These are phyloP conservation scores for Mariannaea elegans DNA, from an alignment of 2,329 filamentous ascomycete species.

Conservation along the genomic window DNA sequence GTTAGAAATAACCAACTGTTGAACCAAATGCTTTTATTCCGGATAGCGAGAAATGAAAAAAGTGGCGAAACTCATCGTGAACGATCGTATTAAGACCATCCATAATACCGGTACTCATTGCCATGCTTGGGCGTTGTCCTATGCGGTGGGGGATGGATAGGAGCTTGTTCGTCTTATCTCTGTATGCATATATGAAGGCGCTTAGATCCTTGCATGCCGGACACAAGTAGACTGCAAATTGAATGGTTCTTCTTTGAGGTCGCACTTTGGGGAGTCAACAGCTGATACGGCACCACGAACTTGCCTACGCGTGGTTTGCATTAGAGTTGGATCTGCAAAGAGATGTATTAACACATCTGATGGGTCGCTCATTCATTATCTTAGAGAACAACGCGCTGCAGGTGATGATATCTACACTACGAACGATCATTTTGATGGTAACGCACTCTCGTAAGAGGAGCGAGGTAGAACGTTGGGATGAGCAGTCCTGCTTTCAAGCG, in stretches of 20 bases:
- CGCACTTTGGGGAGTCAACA: not conserved
- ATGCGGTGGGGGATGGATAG: constrained; percentile 5
- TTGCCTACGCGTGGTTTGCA: not conserved
- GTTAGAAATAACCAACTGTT: not conserved
- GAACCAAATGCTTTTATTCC: no score
- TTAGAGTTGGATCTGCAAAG: not conserved
- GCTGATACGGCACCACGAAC: not conserved
- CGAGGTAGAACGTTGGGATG: no score
- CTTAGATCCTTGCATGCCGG: not conserved
- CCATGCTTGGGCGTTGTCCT: not conserved
- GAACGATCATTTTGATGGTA: no score
- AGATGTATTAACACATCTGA: constrained; percentile 3
- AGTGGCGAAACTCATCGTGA: not conserved
- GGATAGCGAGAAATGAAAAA: constrained; percentile 9
- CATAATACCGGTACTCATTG: constrained; percentile 2
- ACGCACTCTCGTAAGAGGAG: no score
- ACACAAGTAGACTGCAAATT: not conserved
- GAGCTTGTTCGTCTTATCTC: not conserved
- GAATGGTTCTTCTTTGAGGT: not conserved
- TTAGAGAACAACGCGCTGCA: not conserved
- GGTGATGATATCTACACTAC: not conserved
- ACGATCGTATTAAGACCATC: not conserved
- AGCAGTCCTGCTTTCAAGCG: no score
- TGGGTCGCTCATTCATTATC: not conserved
- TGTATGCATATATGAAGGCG: not conserved